A percentile compares a stretch with the other conserved stretches of the same genome.
Conservation (phyloP, 345 rosid species). For the Populus euphratica region DNA sequence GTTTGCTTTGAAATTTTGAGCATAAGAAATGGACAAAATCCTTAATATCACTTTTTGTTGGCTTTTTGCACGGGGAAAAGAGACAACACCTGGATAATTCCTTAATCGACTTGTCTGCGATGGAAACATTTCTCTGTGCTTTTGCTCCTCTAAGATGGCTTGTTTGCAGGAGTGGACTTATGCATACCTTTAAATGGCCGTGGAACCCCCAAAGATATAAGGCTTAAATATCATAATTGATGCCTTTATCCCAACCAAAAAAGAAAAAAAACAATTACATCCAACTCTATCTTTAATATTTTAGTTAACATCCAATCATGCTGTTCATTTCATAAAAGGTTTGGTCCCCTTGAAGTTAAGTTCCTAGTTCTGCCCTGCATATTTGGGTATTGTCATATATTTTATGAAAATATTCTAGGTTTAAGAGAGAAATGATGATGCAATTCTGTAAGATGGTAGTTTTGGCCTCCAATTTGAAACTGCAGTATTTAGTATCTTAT, state of each 20-base stretch:
- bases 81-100: background rate
- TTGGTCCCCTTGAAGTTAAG: background rate
- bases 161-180: background rate
- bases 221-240: background rate
- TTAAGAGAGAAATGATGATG: background rate
- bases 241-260: background rate
- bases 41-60: background rate
- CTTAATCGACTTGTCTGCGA: background rate
- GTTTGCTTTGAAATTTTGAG: background rate
- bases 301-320: background rate
- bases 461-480: background rate
- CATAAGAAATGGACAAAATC: background rate
- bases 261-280: background rate
- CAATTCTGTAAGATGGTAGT: background rate
- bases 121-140: background rate
- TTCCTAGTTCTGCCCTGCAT: background rate
- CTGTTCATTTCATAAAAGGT: background rate
- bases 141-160: background rate
- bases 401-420: background rate
- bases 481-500: background rate
- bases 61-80: background rate
- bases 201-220: background rate
- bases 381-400: background rate
- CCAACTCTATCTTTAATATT: background rate
- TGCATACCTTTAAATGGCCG: background rate